These are phyloP conservation scores for Aurinia saxatilis DNA, from an alignment of 345 rosid species.

Conservation along the genomic window DNA sequence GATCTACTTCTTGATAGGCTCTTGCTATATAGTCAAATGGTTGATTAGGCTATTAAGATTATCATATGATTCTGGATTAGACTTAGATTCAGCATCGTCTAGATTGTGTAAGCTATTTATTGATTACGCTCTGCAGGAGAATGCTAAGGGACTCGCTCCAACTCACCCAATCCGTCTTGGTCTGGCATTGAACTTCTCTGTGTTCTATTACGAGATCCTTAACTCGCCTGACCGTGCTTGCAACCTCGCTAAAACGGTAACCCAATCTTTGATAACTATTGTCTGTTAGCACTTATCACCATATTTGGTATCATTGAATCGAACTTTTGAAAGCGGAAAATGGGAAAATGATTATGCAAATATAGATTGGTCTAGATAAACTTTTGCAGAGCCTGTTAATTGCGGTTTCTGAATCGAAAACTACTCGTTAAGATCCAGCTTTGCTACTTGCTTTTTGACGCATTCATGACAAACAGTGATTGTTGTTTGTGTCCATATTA, in stretches of 20 bases:
- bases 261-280: not conserved
- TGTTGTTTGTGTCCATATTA: constrained; percentile 24
- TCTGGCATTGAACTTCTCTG: constrained; percentile 78
- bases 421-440: not conserved
- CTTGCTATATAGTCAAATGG: too few species aligned
- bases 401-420: not conserved
- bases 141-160: constrained; percentile 70
- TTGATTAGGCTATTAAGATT: not conserved
- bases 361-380: not conserved
- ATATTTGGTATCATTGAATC: not conserved
- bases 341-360: not conserved
- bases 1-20: not conserved
- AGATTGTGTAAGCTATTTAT: not conserved
- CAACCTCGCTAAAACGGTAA: constrained; percentile 79
- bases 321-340: not conserved
- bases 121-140: constrained; percentile 37
- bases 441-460: not conserved
- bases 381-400: not conserved
- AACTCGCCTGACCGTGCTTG: constrained; percentile 89
- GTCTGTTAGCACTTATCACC: not conserved
- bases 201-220: constrained; percentile 81
- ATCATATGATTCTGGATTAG: not conserved
- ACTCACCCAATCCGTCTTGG: constrained; percentile 90
- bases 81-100: not conserved
- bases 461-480: not conserved